Percentiles rank a stretch among this genome's conserved stretches.
Conservation (phyloP, 2,329 filamentous ascomycete species). For the Aspergillus intermedius region DNA sequence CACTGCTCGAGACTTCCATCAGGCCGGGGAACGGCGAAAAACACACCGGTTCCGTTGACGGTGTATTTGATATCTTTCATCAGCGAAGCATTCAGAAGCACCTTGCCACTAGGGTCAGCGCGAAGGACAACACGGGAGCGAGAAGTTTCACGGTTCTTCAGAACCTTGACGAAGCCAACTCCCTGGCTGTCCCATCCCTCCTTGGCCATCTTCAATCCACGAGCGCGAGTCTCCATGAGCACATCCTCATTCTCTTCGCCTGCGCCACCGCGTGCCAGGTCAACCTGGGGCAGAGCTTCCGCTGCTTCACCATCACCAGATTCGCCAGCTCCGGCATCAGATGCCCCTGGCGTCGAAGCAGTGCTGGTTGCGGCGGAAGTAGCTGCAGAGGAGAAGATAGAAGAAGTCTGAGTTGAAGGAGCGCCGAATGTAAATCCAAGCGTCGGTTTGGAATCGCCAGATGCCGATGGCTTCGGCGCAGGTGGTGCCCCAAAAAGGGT, state of each 20-base stretch:
- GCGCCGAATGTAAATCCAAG: slow-evolving; percentile 38
- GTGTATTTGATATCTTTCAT: slow-evolving; percentile 59
- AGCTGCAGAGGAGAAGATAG: slow-evolving; percentile 21
- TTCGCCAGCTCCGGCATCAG: slow-evolving; percentile 36
- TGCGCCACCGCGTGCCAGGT: slow-evolving; percentile 59
- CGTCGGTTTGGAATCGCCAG: slow-evolving; percentile 12
- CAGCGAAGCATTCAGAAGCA: slow-evolving; percentile 65
- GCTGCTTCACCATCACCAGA: slow-evolving; percentile 47
- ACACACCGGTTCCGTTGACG: slow-evolving; percentile 42
- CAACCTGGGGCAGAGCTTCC: slow-evolving; percentile 61
- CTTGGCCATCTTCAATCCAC: slow-evolving; percentile 57
- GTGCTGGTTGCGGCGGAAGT: slow-evolving; percentile 37
- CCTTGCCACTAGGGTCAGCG: slow-evolving; percentile 66
- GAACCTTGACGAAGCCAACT: slow-evolving; percentile 62
- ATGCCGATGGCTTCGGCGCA: slow-evolving; percentile 13
- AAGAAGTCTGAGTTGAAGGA: slow-evolving; percentile 15
- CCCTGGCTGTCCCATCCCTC: slow-evolving; percentile 62
- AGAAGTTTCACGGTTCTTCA: slow-evolving; percentile 66
- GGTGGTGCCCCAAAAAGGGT: slow-evolving; percentile 23
- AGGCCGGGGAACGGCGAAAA: slow-evolving; percentile 46
- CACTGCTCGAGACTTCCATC: slow-evolving; percentile 60
- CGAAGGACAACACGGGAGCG: slow-evolving; percentile 64
- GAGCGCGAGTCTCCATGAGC: slow-evolving; percentile 64
- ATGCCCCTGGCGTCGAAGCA: slow-evolving; percentile 43
- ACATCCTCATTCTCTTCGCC: slow-evolving; percentile 68